Evolutionary conservation across 2,329 filamentous ascomycete genomes (phyloP), one percentile per base, ranked within the genome.

Genomic region (Sordariomycetes sp.): DNA sequence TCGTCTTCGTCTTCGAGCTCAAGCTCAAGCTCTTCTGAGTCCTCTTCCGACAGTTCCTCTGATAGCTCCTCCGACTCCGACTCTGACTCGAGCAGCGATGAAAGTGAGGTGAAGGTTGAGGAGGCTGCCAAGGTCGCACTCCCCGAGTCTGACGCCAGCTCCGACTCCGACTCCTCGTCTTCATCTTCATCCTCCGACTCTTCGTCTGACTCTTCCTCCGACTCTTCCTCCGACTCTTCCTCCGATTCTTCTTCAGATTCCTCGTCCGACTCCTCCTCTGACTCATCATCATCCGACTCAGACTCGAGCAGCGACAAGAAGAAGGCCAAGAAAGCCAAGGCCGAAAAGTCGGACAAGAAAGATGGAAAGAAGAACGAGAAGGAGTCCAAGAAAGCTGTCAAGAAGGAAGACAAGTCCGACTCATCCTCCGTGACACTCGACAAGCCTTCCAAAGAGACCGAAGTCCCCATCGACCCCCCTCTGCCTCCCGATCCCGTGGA

Each of bases 341-440:
- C 6, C 3, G 32, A 33, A 8, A 27, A 36, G 19, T n/a, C n/a
- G n/a, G n/a, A n/a, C n/a, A n/a, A n/a, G n/a, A n/a, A n/a, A n/a
- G n/a, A n/a, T n/a, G n/a, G n/a, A n/a, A n/a, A n/a, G n/a, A 33
- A 51, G 18, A 55, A 54, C 37, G 44, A 50, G 31, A 50, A 24
- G 24, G 16, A 32, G 30, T 45, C 43, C 30, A 16, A 15, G 19
- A 21, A 32, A 21, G 12, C 20, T 5, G 19, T 32, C 18, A 25
- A 24, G 20, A 33, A 24, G 20, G 9, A 10, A 21, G 8, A 27
- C 35, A 17, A 33, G 32, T 50, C 51, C 34, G 48, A 55, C 2
- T 65, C 65, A 38, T 63, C 59, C 14, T 64, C 65, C 5, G 70
- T 59, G 9, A 78, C 73, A 4, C 49, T 76, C 29, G 66, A 67